Evolutionary conservation across 805 yeast species (phyloP).

Genomic region (Metschnikowia koreensis): DNA sequence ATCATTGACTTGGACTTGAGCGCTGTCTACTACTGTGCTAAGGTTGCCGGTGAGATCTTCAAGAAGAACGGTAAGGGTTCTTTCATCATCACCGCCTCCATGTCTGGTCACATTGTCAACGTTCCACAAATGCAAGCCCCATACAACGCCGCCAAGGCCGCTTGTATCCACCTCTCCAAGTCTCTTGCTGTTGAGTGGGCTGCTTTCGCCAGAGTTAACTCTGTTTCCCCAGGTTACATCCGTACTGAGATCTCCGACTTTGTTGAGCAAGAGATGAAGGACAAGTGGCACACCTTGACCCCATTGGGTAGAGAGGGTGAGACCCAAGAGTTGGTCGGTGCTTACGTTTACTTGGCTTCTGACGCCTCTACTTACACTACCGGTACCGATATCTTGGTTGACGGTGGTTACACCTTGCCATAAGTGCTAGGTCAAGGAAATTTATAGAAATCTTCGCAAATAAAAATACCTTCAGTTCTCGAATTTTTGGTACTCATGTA

Average conservation of each 20-base stretch:
- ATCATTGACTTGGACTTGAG: conserved; percentile 41
- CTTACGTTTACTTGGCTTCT: conserved; percentile 44
- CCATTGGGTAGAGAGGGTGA: conserved; percentile 48
- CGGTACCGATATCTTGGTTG: conserved; percentile 45
- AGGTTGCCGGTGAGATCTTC: conserved; percentile 40
- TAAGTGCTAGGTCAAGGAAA: conserved; percentile 1
- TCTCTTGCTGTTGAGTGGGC: conserved; percentile 49
- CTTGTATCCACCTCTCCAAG: conserved; percentile 40
- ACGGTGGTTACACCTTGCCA: conserved; percentile 44
- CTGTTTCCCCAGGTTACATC: conserved; percentile 45
- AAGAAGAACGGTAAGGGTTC: conserved; percentile 42
- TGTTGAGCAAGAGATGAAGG: conserved; percentile 31
- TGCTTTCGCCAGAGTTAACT: conserved; percentile 45
- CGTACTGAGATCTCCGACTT: conserved; percentile 40
- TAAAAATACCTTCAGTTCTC: background rate
- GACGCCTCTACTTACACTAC: conserved; percentile 45
- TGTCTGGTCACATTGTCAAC: conserved; percentile 48
- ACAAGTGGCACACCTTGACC: conserved; percentile 39
- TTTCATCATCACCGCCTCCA: conserved; percentile 44
- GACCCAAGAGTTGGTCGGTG: conserved; percentile 45
- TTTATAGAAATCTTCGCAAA: background rate
- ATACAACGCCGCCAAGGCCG: conserved; percentile 48
- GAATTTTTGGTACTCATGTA: background rate
- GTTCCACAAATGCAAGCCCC: conserved; percentile 47
- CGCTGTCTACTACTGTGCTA: conserved; percentile 45